Evolutionary conservation across 2,329 filamentous ascomycete genomes (phyloP).

Genomic region (Trichophyton benhamiae): DNA sequence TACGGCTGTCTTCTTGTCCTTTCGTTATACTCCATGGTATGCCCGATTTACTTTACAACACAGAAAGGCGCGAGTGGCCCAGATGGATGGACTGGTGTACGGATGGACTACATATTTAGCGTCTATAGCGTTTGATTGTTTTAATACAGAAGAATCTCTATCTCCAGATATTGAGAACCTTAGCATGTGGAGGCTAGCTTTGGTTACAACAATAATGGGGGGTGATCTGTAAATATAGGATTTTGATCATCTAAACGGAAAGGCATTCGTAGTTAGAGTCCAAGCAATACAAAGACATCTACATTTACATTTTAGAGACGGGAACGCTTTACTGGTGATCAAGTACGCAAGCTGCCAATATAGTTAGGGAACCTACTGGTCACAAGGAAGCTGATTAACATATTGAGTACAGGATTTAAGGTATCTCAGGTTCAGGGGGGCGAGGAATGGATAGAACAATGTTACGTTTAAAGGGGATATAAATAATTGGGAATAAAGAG

Average conservation of each 20-base stretch:
- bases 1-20: no score
- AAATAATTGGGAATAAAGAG: background rate
- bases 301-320: background rate
- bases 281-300: no score
- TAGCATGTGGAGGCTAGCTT: background rate
- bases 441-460: background rate
- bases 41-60: background rate
- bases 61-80: background rate
- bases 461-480: background rate
- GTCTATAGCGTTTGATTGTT: background rate
- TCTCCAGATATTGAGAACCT: background rate
- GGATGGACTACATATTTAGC: background rate
- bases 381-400: background rate
- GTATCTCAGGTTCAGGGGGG: background rate
- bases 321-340: background rate
- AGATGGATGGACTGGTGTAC: background rate
- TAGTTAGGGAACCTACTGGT: background rate
- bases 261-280: no score
- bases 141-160: background rate
- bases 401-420: background rate
- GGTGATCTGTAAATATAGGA: no score
- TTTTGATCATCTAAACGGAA: no score
- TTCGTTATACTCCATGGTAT: background rate
- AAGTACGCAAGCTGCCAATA: background rate
- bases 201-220: no score